Base-by-base conservation (phyloP, 2,329 filamentous ascomycete genomes). In the Truncatella angustata region DNA sequence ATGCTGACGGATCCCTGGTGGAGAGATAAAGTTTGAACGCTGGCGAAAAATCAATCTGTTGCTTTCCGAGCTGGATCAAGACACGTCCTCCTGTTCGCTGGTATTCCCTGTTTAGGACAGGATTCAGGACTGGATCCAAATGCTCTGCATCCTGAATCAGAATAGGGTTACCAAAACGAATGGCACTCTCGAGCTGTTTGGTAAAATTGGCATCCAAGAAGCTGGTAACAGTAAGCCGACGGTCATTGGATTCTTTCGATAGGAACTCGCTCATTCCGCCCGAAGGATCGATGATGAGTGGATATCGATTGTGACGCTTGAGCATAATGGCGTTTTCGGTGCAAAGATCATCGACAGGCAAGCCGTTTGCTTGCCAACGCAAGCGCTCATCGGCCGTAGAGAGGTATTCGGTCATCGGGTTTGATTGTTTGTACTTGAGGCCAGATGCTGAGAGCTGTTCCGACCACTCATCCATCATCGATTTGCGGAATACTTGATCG, bases 81-180 rank as follows among this genome's bases (percentile, higher is more conserved):
- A 97, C 93, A 81, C 94, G 93, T 20, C 94, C 94, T 60, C 94
- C 94, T 24, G 95, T 99, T 76, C 92, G 95, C 72, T 99, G 95
- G 71, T 99, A 99, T 67, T 99, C 94, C 71, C 99, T 99, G 76
- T 99, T 99, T 71, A 99, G 84, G 51, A 99, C 93, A 63, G 99
- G 94, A 66, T 97, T 99, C 63, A 99, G 85, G 54, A 99, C 92
- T 0, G 95, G 95, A 66, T 99, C 94, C 52, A 99, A 77, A 68
- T 99, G 90, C 72, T 99, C 95, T 1, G 94, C 95, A 69, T 99
- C 94, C 71, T 99, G 94, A 54, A 99, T 99, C 55, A 99, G 83
- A 60, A 99, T 99, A 1, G 94, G 93, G 66, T 99, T 99, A 65
- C 94, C 94, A 72, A 99, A 99, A 66, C 94, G 90, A 56, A 99